phyloP scores from a whole-genome alignment of 441 rosid genomes.

The Jatropha podagrica region DNA sequence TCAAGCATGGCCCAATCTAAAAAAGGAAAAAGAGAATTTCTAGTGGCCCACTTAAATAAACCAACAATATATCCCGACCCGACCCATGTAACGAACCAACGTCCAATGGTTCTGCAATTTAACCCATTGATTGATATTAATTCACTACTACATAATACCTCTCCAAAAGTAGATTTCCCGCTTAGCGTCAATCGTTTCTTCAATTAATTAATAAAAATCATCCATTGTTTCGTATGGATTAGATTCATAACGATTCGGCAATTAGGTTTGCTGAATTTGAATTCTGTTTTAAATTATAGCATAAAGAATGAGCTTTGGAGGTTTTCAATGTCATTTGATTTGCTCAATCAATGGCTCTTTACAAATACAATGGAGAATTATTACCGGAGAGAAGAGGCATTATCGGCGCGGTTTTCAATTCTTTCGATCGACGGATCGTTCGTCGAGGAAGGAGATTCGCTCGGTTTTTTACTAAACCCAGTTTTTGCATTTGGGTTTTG shows the following conservation, averaged over 20 bases:
- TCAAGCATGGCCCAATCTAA: no score
- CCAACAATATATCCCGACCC: no score
- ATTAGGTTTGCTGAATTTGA: background rate
- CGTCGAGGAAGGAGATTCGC: constrained; percentile 66
- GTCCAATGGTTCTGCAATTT: no score
- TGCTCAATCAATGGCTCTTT: constrained; percentile 30
- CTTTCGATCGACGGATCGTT: constrained; percentile 36
- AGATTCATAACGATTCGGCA: background rate
- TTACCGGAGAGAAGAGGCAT: constrained; percentile 51
- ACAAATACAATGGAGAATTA: constrained; percentile 33
- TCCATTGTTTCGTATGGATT: background rate
- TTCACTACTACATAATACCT: background rate
- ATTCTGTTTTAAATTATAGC: background rate
- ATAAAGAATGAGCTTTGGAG: constrained; percentile 9
- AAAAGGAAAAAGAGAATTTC: no score
- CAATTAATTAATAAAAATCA: background rate
- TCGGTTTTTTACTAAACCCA: constrained; percentile 50
- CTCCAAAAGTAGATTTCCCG: background rate
- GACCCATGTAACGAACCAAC: no score
- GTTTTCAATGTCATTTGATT: constrained; percentile 31
- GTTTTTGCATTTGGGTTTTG: constrained; percentile 44
- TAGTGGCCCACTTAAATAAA: no score
- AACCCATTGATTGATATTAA: no score
- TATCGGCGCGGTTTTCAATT: constrained; percentile 33
- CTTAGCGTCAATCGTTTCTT: background rate